These are phyloP conservation scores for Fusarium buharicum DNA, from an alignment of 2,329 filamentous ascomycete genomes.

Conservation along the genomic window DNA sequence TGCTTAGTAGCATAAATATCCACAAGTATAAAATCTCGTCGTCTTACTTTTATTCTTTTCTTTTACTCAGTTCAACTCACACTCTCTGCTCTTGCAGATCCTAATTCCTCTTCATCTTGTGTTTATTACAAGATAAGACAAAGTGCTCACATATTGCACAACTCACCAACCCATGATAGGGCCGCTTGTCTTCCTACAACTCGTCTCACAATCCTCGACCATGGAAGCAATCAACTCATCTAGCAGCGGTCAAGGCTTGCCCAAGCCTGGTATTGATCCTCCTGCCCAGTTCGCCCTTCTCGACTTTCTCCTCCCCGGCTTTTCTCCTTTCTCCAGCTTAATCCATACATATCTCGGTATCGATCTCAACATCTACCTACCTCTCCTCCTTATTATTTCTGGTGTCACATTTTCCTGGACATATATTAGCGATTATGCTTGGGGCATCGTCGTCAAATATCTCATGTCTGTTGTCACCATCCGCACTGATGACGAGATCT, in stretches of 20 bases:
- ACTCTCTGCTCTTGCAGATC: conserved; percentile 15
- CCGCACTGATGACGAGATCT: conserved; percentile 75
- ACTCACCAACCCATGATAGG: conserved; percentile 14
- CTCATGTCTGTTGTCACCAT: conserved; percentile 75
- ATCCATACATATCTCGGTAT: conserved; percentile 67
- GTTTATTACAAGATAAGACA: neutral
- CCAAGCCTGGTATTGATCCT: conserved; percentile 1
- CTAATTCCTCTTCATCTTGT: neutral
- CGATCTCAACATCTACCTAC: conserved; percentile 71
- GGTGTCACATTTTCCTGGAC: conserved; percentile 62
- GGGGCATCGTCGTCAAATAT: conserved; percentile 60
- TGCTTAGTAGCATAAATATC: neutral
- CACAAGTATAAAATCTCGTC: conserved; percentile 29
- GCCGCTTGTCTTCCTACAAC: conserved; percentile 14
- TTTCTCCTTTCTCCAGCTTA: conserved; percentile 65
- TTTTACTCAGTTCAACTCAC: neutral
- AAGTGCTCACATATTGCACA: neutral
- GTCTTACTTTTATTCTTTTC: neutral
- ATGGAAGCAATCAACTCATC: conserved; percentile 45
- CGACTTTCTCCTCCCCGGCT: conserved; percentile 73
- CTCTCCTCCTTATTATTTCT: conserved; percentile 63
- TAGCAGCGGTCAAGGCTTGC: conserved; percentile 13
- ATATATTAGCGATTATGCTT: conserved; percentile 62
- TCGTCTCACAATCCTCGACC: conserved; percentile 10
- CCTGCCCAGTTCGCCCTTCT: conserved; percentile 60